These are phyloP conservation scores for Tylopilus subfusipes DNA, from an alignment of 768 basidiomycete species.

Conservation along the genomic window DNA sequence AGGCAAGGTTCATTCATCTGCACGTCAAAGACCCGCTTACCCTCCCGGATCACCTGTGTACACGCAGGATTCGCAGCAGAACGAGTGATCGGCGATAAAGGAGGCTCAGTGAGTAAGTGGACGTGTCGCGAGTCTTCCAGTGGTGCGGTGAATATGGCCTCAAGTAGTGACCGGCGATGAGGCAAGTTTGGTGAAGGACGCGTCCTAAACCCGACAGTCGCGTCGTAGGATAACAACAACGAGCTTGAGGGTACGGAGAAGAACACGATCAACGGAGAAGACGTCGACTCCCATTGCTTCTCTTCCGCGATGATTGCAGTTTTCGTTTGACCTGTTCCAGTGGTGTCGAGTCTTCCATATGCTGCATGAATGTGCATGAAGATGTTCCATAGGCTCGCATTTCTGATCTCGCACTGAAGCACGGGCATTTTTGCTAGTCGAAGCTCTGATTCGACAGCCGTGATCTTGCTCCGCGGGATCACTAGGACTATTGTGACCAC, in stretches of 20 bases:
- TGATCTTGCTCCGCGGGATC: constrained; percentile 29
- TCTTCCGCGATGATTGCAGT: constrained; percentile 20
- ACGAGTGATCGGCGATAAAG: constrained; percentile 2
- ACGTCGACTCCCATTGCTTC: constrained; percentile 10
- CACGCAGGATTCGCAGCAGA: constrained; percentile 5
- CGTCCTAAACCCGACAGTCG: constrained; percentile 17
- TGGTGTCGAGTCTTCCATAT: constrained; percentile 19
- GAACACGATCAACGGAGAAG: constrained; percentile 24
- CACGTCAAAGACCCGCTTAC: constrained; percentile 11
- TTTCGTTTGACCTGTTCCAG: constrained; percentile 17
- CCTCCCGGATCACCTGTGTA: constrained; percentile 2
- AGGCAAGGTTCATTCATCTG: constrained; percentile 15
- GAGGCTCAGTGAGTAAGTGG: constrained; percentile 25
- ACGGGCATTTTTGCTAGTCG: constrained; percentile 21
- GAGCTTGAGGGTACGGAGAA: constrained; percentile 19
- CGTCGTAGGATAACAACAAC: constrained; percentile 12
- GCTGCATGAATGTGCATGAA: constrained; percentile 21
- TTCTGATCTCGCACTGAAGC: constrained; percentile 25
- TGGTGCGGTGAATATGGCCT: constrained; percentile 20
- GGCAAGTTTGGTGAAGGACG: constrained; percentile 15
- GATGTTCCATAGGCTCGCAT: constrained; percentile 9
- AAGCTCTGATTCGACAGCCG: constrained; percentile 22
- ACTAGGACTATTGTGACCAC: constrained; percentile 32
- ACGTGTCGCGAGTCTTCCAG: constrained; percentile 18
- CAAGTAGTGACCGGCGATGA: neutral